Percentiles rank a stretch among this genome's conserved stretches.
phyloP scores from a whole-genome alignment of 2,329 filamentous ascomycete genomes.

The Tolypocladium nubicola region DNA sequence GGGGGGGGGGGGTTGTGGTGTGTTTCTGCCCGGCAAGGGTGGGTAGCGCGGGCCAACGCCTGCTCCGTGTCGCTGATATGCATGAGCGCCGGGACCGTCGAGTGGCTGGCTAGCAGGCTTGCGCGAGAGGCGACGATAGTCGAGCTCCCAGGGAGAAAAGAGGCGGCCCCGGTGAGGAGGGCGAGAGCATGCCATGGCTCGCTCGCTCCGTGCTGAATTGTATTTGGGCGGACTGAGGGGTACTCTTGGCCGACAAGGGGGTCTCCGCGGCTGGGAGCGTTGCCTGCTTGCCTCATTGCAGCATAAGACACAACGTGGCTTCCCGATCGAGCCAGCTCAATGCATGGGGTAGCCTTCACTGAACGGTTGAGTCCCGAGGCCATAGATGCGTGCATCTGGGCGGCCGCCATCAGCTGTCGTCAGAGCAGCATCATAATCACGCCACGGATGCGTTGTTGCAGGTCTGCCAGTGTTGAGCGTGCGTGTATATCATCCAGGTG shows the following conservation, averaged over 20 bases:
- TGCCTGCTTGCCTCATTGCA: neutral
- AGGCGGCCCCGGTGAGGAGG: conserved; percentile 30
- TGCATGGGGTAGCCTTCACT: neutral
- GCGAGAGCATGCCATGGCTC: conserved; percentile 15
- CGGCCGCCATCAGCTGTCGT: neutral
- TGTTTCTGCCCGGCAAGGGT: conserved; percentile 9
- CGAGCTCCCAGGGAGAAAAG: conserved; percentile 23
- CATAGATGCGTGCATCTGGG: neutral
- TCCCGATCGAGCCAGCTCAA: conserved; percentile 8
- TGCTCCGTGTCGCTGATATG: conserved; percentile 11
- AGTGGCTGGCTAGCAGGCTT: conserved; percentile 7
- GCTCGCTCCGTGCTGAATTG: conserved; percentile 25
- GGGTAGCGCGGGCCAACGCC: conserved; percentile 10
- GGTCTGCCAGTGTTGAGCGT: neutral
- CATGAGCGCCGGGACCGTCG: conserved; percentile 7
- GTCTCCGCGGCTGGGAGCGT: neutral
- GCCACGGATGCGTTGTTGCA: neutral
- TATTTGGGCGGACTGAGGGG: conserved; percentile 31
- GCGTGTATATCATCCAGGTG: neutral
- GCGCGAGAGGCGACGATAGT: conserved; percentile 17
- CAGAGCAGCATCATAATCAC: neutral
- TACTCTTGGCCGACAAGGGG: conserved; percentile 10
- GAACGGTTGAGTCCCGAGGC: neutral
- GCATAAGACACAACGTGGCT: conserved; percentile 8
- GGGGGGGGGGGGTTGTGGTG: neutral